phyloP scores from a whole-genome alignment of 2,329 filamentous ascomycete species.

The Xylaria sp. region DNA sequence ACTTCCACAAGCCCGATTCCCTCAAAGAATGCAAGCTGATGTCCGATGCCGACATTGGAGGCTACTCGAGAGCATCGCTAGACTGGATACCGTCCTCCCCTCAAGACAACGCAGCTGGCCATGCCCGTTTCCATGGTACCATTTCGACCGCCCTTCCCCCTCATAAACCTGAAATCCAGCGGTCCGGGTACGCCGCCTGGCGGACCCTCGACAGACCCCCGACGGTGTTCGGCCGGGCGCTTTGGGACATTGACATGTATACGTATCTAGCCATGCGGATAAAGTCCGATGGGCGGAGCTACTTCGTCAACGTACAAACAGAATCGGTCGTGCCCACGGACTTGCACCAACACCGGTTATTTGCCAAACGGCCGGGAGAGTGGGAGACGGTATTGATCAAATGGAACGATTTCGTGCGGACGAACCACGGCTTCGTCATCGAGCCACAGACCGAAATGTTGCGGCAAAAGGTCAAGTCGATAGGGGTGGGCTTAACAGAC shows the following conservation, averaged over 20 bases:
- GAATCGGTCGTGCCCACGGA: conserved; percentile 94
- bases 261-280: conserved; percentile 83
- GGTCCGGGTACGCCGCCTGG: conserved; percentile 88
- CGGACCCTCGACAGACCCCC: conserved; percentile 75
- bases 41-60: conserved; percentile 84
- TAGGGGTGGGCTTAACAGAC: conserved; percentile 89
- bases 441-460: conserved; percentile 92
- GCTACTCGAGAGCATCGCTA: conserved; percentile 75
- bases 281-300: conserved; percentile 87
- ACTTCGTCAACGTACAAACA: conserved; percentile 94
- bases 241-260: conserved; percentile 92
- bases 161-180: conserved; percentile 72
- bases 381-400: conserved; percentile 96
- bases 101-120: conserved; percentile 39
- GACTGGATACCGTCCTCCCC: conserved; percentile 28
- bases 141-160: conserved; percentile 85
- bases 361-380: conserved; percentile 73
- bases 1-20: conserved; percentile 58
- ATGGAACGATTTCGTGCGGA: conserved; percentile 91
- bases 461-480: conserved; percentile 78
- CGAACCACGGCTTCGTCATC: conserved; percentile 87
- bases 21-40: conserved; percentile 70
- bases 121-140: conserved; percentile 81
- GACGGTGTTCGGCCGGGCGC: conserved; percentile 81
- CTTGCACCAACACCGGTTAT: conserved; percentile 90